Base-by-base conservation (phyloP, 306 rosid species). In the Castanea sativa region DNA sequence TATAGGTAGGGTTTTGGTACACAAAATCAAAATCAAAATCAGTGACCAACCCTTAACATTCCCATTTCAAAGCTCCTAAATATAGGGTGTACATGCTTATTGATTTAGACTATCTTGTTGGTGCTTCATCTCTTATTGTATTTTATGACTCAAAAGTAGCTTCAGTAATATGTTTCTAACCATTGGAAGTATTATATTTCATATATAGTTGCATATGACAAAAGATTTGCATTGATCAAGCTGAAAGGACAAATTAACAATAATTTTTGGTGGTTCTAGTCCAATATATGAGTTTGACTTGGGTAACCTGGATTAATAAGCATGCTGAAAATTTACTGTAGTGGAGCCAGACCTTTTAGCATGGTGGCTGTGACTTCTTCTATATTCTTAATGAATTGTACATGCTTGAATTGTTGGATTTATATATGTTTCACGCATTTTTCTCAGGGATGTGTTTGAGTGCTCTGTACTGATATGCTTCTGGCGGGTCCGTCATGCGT, bases 401-500 rank as follows among this genome's bases (percentile, higher is more conserved):
- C 38, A 16, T 67, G 18, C 74, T 69, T 81, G 71, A 58, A 16
- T 77, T 81, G 21, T 73, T 81, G 45, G 71, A 78, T 75, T 73
- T 78, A 57, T 77, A 9, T 19, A 69, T 76, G 18, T 81, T 18
- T 61, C 85, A 72, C 73, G 79, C 73, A 45, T 71, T 79, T 21
- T 76, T 58, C 73, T 79, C 91, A 92, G 97, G 95, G 99, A 94
- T 75, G 94, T 94, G 64, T 92, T 92, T 80, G 93, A 90, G 85
- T 94, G 98, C 82, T 89, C 97, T 0, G 89, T 92, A 43, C 72
- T 94, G 85, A 73, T 94, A 78, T 84, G 92, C 87, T 87, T 92
- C 75, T 92, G 98, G 98, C 88, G 98, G 51, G 88, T 92, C 69
- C 93, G 93, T 32, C 97, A 92, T 85, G 83, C 87, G 52, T 94